Evolutionary conservation across 139 green algal genomes (phyloP).

Genomic region (Closterium sp.): DNA sequence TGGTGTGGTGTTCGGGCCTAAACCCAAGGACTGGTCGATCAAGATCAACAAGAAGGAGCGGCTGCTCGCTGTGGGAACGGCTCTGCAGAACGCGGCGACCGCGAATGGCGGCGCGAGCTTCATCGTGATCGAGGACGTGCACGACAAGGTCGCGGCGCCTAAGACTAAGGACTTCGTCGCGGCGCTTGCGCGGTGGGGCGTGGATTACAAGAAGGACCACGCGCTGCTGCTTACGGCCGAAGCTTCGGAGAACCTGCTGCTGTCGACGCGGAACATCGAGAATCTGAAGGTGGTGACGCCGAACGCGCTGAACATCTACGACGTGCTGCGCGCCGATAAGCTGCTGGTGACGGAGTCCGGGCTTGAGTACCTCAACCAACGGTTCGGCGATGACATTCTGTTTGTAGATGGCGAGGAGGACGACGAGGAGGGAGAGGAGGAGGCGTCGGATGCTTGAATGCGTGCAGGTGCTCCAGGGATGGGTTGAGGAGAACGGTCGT

Average conservation of each 20-base stretch:
- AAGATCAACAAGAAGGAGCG: slow-evolving; percentile 99
- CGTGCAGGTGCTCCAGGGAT: background rate
- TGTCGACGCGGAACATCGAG: slow-evolving; percentile 73
- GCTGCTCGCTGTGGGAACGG: slow-evolving; percentile 86
- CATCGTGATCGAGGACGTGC: slow-evolving; percentile 78
- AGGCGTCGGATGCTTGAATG: background rate
- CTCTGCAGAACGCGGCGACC: slow-evolving; percentile 81
- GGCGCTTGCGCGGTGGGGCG: slow-evolving; percentile 54
- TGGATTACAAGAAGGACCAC: slow-evolving; percentile 61
- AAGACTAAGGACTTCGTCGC: slow-evolving; percentile 85
- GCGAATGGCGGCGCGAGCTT: slow-evolving; percentile 58
- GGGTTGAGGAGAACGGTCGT: background rate
- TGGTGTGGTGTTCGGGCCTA: slow-evolving; percentile 95
- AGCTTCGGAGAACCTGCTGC: slow-evolving; percentile 61
- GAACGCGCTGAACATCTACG: slow-evolving; percentile 73
- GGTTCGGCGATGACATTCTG: slow-evolving; percentile 24
- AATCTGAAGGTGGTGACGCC: slow-evolving; percentile 41
- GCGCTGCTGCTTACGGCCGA: slow-evolving; percentile 71
- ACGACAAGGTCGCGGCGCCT: slow-evolving; percentile 52
- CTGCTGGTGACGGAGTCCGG: slow-evolving; percentile 81
- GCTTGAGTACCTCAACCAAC: slow-evolving; percentile 49
- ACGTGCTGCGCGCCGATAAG: slow-evolving; percentile 87
- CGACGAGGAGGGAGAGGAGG: slow-evolving; percentile 12
- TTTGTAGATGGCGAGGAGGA: background rate
- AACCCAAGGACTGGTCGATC: slow-evolving; percentile 94